phyloP scores from a whole-genome alignment of 225 moss, liverwort and hornwort species.

The Asterella californica region DNA sequence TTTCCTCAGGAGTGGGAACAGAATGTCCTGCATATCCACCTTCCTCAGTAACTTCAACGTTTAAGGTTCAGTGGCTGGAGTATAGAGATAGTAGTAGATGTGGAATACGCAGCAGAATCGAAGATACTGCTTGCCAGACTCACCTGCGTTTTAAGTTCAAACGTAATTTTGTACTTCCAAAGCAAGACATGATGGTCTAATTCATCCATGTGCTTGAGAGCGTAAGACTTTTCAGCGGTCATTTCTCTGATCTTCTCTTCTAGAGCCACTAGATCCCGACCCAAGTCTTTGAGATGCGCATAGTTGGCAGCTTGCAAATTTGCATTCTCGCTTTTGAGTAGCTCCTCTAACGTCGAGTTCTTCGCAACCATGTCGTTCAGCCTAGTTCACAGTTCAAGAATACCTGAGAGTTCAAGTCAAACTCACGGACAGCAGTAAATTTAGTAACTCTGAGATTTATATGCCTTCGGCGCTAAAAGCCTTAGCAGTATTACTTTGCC shows the following conservation, averaged over 20 bases:
- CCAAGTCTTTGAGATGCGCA: conserved; percentile 58
- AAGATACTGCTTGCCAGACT: neutral
- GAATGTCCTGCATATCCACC: neutral
- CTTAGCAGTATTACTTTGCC: neutral
- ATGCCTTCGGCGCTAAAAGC: neutral
- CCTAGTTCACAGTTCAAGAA: conserved; percentile 28
- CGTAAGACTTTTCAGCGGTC: conserved; percentile 49
- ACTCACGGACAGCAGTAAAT: neutral
- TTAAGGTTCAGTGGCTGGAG: neutral
- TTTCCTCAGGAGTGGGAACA: neutral
- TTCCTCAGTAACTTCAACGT: neutral
- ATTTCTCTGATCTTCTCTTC: conserved; percentile 57
- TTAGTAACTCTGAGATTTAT: neutral
- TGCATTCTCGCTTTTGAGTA: conserved; percentile 52
- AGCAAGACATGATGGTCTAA: conserved; percentile 88
- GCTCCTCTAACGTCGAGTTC: conserved; percentile 59
- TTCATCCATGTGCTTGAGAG: conserved; percentile 65
- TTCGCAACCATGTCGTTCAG: conserved; percentile 86
- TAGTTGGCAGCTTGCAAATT: conserved; percentile 57
- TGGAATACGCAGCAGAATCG: neutral
- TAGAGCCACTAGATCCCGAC: conserved; percentile 48
- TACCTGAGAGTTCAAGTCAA: neutral
- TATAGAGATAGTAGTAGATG: neutral
- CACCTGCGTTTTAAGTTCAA: conserved; percentile 85
- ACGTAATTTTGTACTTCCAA: conserved; percentile 92